These are phyloP conservation scores for Conoideocrella luteorostrata DNA, from an alignment of 2,329 filamentous ascomycete genomes.

Conservation along the genomic window DNA sequence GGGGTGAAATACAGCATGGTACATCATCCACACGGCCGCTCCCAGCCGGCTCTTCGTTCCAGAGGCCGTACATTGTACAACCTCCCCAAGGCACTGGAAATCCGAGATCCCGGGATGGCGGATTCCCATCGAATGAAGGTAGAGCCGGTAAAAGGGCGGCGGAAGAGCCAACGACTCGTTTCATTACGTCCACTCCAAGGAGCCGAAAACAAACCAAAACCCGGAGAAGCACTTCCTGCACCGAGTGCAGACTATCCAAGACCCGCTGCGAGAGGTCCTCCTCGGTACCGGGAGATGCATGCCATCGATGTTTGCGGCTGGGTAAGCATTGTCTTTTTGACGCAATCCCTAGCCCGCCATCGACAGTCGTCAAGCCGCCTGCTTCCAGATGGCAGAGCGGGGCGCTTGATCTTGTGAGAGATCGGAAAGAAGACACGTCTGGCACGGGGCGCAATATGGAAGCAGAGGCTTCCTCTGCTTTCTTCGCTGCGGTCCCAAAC, in stretches of 20 bases:
- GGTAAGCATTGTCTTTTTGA: slow-evolving; percentile 8
- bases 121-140: background rate
- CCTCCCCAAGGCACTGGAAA: background rate
- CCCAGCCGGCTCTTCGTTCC: background rate
- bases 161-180: background rate
- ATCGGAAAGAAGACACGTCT: background rate
- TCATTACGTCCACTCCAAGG: slow-evolving; percentile 2
- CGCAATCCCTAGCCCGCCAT: background rate
- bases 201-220: slow-evolving; percentile 3
- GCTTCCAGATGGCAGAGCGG: background rate
- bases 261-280: slow-evolving; percentile 6
- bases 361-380: background rate
- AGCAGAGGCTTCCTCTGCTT: background rate
- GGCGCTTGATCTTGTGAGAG: background rate
- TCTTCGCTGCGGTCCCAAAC: background rate
- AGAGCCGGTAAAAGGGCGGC: slow-evolving; percentile 3
- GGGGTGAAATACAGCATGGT: too few relatives aligned
- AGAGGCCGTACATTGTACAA: background rate
- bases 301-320: slow-evolving; percentile 3
- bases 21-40: background rate
- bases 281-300: background rate
- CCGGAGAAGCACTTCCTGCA: slow-evolving; percentile 1
- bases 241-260: slow-evolving; percentile 8
- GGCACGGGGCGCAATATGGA: background rate
- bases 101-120: background rate